These are phyloP conservation scores for Durio zibethinus DNA, from an alignment of 345 rosid genomes.

Conservation along the genomic window DNA sequence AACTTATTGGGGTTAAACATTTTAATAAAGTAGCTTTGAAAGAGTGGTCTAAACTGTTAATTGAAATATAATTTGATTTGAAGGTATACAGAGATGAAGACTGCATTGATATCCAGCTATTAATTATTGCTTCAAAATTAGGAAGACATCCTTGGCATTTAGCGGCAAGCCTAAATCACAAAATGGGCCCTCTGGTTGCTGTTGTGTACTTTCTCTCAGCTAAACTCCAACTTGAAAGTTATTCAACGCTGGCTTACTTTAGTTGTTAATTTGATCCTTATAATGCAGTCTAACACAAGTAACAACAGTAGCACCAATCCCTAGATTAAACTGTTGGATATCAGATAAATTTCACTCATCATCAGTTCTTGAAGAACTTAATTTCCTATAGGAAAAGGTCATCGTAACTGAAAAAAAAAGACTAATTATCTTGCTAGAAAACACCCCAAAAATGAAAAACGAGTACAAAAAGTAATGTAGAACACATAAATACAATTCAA, in stretches of 20 bases:
- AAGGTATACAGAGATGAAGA: background rate
- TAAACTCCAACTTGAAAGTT: background rate
- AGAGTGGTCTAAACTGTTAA: conserved; percentile 28
- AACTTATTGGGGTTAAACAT: conserved; percentile 1
- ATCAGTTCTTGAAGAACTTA: background rate
- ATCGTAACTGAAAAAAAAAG: background rate
- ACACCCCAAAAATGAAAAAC: too few relatives aligned
- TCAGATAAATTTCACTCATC: background rate
- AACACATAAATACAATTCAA: background rate
- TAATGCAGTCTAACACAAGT: background rate
- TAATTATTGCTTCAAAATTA: conserved; percentile 5
- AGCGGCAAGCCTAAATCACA: background rate
- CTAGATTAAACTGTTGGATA: too few relatives aligned
- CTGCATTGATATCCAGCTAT: background rate
- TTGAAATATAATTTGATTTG: background rate
- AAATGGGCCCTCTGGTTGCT: background rate
- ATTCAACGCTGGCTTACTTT: background rate
- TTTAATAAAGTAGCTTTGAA: conserved; percentile 14
- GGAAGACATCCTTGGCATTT: background rate
- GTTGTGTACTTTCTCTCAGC: background rate
- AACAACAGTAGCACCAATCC: background rate
- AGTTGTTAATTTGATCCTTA: background rate
- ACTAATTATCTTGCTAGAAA: too few relatives aligned
- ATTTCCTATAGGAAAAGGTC: background rate
- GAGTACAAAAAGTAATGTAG: background rate